Percentiles rank a stretch among this genome's conserved stretches.
Evolutionary conservation across 2,329 filamentous ascomycete genomes (phyloP).

Genomic region (Phialophora macrospora): DNA sequence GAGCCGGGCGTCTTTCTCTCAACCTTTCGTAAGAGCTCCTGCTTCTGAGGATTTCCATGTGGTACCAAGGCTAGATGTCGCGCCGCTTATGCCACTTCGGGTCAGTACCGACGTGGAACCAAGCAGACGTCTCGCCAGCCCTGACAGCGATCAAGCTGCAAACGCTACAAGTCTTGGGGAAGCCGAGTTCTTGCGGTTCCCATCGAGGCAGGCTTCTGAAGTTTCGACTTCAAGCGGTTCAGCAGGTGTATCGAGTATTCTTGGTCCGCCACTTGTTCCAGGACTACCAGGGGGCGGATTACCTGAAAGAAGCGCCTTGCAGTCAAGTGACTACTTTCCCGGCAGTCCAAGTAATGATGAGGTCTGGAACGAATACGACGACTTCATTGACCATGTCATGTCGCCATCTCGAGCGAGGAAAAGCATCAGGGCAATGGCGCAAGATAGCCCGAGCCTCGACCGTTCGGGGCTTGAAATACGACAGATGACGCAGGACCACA

Average conservation of each 20-base stretch:
- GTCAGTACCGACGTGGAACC: constrained; percentile 38
- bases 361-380: constrained; percentile 92
- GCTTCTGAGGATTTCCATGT: constrained; percentile 44
- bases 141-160: constrained; percentile 44
- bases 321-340: constrained; percentile 4
- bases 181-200: constrained; percentile 74
- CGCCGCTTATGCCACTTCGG: constrained; percentile 28
- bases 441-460: constrained; percentile 59
- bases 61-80: constrained; percentile 24
- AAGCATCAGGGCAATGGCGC: constrained; percentile 55
- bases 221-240: constrained; percentile 70
- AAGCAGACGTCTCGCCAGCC: constrained; percentile 40
- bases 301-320: not conserved
- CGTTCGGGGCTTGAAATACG: not conserved
- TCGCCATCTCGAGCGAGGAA: constrained; percentile 47
- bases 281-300: not conserved
- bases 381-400: constrained; percentile 75
- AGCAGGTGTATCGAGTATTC: constrained; percentile 60
- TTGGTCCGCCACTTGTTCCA: constrained; percentile 30
- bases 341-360: constrained; percentile 63
- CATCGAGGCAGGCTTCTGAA: constrained; percentile 73
- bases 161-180: constrained; percentile 41
- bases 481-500: constrained; percentile 26
- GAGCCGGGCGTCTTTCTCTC: constrained; percentile 80
- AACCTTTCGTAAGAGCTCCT: constrained; percentile 68